A percentile compares a stretch with the other conserved stretches of the same genome.
Evolutionary conservation across 106 monocot genomes (phyloP).

Genomic region (Narthecium ossifragum): DNA sequence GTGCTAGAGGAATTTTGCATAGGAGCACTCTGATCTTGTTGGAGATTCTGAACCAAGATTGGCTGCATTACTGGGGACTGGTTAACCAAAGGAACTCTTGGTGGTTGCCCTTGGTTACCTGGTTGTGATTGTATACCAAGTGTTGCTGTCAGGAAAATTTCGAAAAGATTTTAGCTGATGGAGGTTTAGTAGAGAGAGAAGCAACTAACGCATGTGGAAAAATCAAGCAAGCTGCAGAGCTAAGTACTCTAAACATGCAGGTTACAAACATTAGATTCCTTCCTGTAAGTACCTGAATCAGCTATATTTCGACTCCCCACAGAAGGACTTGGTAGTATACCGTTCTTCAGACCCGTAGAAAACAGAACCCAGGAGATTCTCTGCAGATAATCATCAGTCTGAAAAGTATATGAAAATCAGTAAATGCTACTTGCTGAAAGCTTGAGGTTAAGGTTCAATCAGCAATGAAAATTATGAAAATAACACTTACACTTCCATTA

Average conservation of each 20-base stretch:
- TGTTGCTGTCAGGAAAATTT: slow-evolving; percentile 21
- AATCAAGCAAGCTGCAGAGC: not conserved
- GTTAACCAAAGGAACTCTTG: slow-evolving; percentile 34
- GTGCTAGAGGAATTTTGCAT: slow-evolving; percentile 37
- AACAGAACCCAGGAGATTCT: slow-evolving; percentile 82
- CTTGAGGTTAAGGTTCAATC: not conserved
- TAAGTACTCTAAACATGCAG: not conserved
- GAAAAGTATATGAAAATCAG: slow-evolving; percentile 15
- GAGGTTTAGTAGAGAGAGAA: not conserved
- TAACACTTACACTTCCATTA: too few species aligned
- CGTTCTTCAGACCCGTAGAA: slow-evolving; percentile 61
- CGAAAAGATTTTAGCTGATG: slow-evolving; percentile 3
- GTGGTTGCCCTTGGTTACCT: slow-evolving; percentile 36
- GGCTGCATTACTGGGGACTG: slow-evolving; percentile 33
- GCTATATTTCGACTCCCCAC: slow-evolving; percentile 29
- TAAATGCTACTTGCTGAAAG: not conserved
- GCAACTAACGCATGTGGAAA: not conserved
- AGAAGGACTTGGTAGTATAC: slow-evolving; percentile 6
- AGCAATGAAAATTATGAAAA: too few species aligned
- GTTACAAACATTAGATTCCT: not conserved
- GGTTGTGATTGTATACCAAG: slow-evolving; percentile 37
- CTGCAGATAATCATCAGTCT: slow-evolving; percentile 76
- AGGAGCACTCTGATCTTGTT: slow-evolving; percentile 43
- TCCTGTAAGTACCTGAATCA: slow-evolving; percentile 40
- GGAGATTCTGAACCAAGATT: slow-evolving; percentile 41